Base-by-base conservation (phyloP, 2,329 filamentous ascomycete genomes). In the Scopulariopsis brevicaulis region DNA sequence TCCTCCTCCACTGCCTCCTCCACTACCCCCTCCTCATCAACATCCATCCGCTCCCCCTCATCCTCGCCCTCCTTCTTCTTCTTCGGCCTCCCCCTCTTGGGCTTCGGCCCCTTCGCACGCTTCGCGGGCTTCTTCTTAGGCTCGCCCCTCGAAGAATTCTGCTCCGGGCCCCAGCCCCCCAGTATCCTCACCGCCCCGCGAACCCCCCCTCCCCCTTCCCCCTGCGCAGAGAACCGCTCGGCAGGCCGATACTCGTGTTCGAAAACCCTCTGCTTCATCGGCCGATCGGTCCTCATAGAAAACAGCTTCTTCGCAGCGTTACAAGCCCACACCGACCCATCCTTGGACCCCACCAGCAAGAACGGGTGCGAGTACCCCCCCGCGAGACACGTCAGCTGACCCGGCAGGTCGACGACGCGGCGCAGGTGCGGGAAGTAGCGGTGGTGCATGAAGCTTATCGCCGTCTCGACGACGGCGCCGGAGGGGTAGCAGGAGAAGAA, bases 401-500 rank as follows among this genome's bases (percentile, higher is more conserved):
- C 77, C 34, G 79, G 75, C 12, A 75, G 72, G 0, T 76, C 77
- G 61, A 78, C 76, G 52, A 82, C 70, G 59, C 78, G 75, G 32
- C 80, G 77, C 15, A 75, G 74, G 58, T 80, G 71, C 18, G 79
- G 76, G 55, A 79, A 83, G 61, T 77, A 76, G 5, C 76, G 73
- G 54, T 76, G 70, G 64, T 81, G 77, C 60, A 80, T 69, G 63
- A 82, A 83, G 12, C 76, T 76, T 25, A 83, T 65, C 34, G 76
- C 75, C 2, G 77, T 77, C 63, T 78, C 81, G 20, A 77, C 71
- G 18, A 79, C 75, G 59, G 77, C 78, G 2, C 77, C 75, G 0
- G 77, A 78, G 2, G 81, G 79, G 64, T 77, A 77, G 24, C 77
- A 67, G 34, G 75, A 74, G 59, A 79, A 74, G 67, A 79, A 84